Conservation (phyloP, 306 rosid species). For the Prunus persica region Prunus_persica_NCBIv2 NC_034012.1:21592001-21592500, state of each 20-base stretch:
- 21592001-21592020: conserved; percentile 76
- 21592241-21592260: neutral
- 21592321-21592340: neutral
- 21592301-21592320: neutral
- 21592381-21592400: too few relatives aligned
- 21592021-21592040: conserved; percentile 86
- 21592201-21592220: neutral
- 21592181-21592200: neutral
- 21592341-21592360: neutral
- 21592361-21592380: neutral
- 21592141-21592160: neutral
- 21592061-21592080: conserved; percentile 16
- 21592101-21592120: neutral
- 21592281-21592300: neutral
- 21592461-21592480: too few relatives aligned
- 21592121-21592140: neutral
- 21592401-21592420: too few relatives aligned
- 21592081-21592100: neutral
- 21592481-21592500: too few relatives aligned
- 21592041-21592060: conserved; percentile 98
- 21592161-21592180: neutral
- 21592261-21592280: neutral
- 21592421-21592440: too few relatives aligned
- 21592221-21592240: neutral
- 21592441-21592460: too few relatives aligned